These are phyloP conservation scores for Zygoascus hellenicus DNA, from an alignment of 1,139 yeast species.

Conservation along the genomic window DNA sequence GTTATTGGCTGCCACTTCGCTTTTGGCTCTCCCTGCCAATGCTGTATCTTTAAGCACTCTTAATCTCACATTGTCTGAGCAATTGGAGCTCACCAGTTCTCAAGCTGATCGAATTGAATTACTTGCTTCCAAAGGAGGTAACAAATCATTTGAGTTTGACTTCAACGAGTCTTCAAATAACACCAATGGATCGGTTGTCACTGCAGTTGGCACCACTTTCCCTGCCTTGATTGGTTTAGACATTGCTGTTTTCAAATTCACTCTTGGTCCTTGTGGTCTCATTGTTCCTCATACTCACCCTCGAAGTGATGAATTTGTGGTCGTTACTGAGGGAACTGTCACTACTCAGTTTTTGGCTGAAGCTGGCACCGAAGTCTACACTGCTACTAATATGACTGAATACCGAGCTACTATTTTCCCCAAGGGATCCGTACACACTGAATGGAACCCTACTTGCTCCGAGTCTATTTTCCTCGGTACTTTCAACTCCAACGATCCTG, in stretches of 20 bases:
- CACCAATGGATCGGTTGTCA: conserved; percentile 16
- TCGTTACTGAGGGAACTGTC: conserved; percentile 19
- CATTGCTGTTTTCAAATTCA: conserved; percentile 16
- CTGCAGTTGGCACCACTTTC: conserved; percentile 18
- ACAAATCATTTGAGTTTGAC: conserved; percentile 18
- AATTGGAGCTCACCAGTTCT: conserved; percentile 15
- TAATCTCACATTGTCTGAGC: conserved; percentile 12
- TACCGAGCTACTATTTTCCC: conserved; percentile 19
- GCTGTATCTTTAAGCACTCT: background rate
- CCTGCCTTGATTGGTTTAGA: conserved; percentile 19
- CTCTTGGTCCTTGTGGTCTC: conserved; percentile 20
- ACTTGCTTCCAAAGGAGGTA: conserved; percentile 17
- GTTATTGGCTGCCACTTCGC: too few relatives aligned
- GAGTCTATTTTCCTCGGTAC: conserved; percentile 17
- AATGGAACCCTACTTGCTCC: conserved; percentile 19
- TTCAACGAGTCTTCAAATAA: conserved; percentile 16
- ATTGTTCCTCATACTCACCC: conserved; percentile 21
- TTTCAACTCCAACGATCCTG: conserved; percentile 20
- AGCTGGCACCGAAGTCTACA: conserved; percentile 18
- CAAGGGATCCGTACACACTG: conserved; percentile 18
- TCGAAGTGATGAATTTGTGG: conserved; percentile 18
- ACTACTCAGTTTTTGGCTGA: conserved; percentile 20
- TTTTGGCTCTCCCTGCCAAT: too few relatives aligned
- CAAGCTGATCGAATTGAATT: conserved; percentile 16
- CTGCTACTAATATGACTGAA: conserved; percentile 12